Percentiles rank a stretch among this genome's conserved stretches.
These are phyloP conservation scores for Ulota crispa DNA, from an alignment of 225 moss, liverwort and hornwort genomes.

Conservation along the genomic window DNA sequence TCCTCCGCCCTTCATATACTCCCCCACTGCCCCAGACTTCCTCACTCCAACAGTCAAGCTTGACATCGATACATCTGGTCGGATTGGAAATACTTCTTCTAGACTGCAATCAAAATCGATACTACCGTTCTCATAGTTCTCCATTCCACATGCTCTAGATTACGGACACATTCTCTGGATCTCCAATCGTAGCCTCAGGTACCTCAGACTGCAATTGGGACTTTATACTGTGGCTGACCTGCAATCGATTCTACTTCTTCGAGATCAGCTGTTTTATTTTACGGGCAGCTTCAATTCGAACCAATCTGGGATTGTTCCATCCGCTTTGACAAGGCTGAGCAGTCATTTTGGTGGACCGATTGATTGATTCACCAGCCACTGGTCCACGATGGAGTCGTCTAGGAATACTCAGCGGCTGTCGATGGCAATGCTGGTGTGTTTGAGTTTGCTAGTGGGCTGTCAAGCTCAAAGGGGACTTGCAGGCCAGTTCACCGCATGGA, in stretches of 20 bases:
- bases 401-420: not conserved
- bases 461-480: slow-evolving; percentile 23
- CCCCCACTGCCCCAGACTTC: not conserved
- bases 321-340: not conserved
- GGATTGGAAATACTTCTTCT: no score
- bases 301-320: not conserved
- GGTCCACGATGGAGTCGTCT: not conserved
- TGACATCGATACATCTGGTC: no score
- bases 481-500: slow-evolving; percentile 35
- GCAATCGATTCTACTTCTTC: not conserved
- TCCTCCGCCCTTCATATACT: not conserved
- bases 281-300: not conserved
- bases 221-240: not conserved
- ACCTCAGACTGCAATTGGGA: not conserved
- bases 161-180: not conserved
- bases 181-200: not conserved
- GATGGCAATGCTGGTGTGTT: slow-evolving; percentile 16
- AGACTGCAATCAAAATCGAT: not conserved
- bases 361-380: not conserved
- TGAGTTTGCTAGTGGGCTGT: slow-evolving; percentile 21
- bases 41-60: not conserved
- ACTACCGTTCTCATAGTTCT: not conserved
- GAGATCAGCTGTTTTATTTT: not conserved
- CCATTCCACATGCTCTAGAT: not conserved
- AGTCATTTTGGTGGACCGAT: not conserved